Evolutionary conservation across 164 flowering plant genomes (phyloP).

Genomic region (Cinnamomum micranthum): DNA sequence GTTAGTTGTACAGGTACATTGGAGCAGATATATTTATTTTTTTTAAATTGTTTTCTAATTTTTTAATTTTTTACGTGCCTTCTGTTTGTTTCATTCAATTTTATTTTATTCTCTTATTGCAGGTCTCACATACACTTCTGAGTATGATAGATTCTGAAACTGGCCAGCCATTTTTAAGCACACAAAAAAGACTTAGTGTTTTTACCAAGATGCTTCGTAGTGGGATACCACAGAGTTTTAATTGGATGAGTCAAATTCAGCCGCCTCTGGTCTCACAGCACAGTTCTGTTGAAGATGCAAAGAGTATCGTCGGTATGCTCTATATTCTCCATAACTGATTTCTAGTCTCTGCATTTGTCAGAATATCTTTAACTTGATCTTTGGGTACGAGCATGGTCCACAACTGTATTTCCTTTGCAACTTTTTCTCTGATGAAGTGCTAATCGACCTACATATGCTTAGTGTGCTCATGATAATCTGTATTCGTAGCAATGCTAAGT

Average conservation of each 20-base stretch:
- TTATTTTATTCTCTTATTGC: conserved; percentile 16
- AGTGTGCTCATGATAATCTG: too few species aligned
- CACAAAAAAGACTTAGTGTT: conserved; percentile 56
- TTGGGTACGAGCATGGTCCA: too few species aligned
- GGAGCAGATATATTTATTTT: conserved; percentile 24
- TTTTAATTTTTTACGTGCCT: not conserved
- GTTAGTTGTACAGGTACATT: conserved; percentile 83
- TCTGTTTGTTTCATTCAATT: not conserved
- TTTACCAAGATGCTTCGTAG: conserved; percentile 82
- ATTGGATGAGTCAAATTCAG: conserved; percentile 44
- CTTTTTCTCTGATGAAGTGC: too few species aligned
- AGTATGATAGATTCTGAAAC: conserved; percentile 74
- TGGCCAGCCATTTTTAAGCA: conserved; percentile 57
- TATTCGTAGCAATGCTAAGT: too few species aligned
- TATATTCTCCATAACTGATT: not conserved
- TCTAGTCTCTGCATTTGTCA: too few species aligned
- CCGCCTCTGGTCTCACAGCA: conserved; percentile 22
- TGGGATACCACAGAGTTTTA: conserved; percentile 62
- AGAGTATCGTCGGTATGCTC: conserved; percentile 40
- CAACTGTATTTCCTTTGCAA: too few species aligned
- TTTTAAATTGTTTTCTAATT: not conserved
- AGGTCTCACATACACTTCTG: conserved; percentile 96
- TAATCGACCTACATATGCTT: too few species aligned
- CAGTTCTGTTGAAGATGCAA: conserved; percentile 22
- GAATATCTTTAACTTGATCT: too few species aligned